phyloP scores from a whole-genome alignment of 352 stramenopile genomes.

The Phytopythium sindhum region DNA sequence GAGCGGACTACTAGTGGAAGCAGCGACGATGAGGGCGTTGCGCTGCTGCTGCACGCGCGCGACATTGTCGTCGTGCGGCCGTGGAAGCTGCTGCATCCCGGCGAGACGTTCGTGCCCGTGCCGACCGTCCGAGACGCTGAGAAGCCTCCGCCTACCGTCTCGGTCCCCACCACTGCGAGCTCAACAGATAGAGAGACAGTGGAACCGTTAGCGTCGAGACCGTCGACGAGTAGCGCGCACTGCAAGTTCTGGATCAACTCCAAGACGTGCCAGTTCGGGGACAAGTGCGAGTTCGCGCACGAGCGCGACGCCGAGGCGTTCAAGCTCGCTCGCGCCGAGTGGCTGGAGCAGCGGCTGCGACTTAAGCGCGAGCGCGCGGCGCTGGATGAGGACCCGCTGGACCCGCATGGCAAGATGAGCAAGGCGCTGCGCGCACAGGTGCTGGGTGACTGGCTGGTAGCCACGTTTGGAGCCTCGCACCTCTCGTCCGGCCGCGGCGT shows the following conservation, averaged over 20 bases:
- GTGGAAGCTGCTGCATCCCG: slow-evolving; percentile 58
- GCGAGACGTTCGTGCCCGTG: slow-evolving; percentile 52
- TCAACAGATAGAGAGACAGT: not conserved
- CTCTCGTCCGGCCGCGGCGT: slow-evolving; percentile 56
- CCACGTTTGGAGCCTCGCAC: slow-evolving; percentile 49
- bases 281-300: slow-evolving; percentile 67
- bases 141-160: slow-evolving; percentile 9
- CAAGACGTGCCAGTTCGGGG: slow-evolving; percentile 57
- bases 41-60: slow-evolving; percentile 42
- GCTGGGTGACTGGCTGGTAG: slow-evolving; percentile 77
- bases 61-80: slow-evolving; percentile 31
- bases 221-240: slow-evolving; percentile 13
- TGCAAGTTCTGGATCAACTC: slow-evolving; percentile 89
- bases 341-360: slow-evolving; percentile 57
- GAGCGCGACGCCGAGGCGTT: slow-evolving; percentile 32
- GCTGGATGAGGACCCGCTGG: slow-evolving; percentile 54
- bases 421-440: slow-evolving; percentile 71
- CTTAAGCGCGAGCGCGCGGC: slow-evolving; percentile 55
- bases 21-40: not conserved
- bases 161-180: not conserved
- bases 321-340: slow-evolving; percentile 49
- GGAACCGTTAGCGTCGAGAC: not conserved
- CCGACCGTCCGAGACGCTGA: slow-evolving; percentile 31
- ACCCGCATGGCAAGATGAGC: slow-evolving; percentile 65
- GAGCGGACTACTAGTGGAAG: slow-evolving; percentile 26